Evolutionary conservation across 164 flowering plant genomes (phyloP).

Genomic region (Piper longum): DNA sequence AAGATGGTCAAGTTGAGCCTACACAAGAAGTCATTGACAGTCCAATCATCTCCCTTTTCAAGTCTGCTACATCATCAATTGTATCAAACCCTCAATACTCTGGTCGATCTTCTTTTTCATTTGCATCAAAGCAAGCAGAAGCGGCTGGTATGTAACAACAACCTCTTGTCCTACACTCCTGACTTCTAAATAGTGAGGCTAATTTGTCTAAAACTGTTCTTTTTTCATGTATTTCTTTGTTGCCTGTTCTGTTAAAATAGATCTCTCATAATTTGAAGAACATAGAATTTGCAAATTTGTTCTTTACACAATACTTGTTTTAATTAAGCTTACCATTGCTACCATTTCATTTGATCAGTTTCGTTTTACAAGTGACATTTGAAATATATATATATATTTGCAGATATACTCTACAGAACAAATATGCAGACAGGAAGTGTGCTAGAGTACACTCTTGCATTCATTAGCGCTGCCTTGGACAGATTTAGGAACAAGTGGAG

Average conservation of each 20-base stretch:
- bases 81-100: slow-evolving; percentile 42
- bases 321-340: too few species aligned
- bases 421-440: slow-evolving; percentile 86
- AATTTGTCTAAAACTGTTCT: neutral
- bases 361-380: neutral
- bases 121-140: slow-evolving; percentile 92
- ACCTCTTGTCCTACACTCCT: neutral
- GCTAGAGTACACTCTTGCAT: slow-evolving; percentile 93
- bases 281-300: too few species aligned
- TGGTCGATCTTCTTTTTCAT: slow-evolving; percentile 50
- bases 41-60: slow-evolving; percentile 73
- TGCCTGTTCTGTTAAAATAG: neutral
- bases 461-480: slow-evolving; percentile 90
- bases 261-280: too few species aligned
- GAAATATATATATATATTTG: slow-evolving; percentile 1
- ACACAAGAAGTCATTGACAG: slow-evolving; percentile 65
- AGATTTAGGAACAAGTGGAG: slow-evolving; percentile 86
- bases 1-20: slow-evolving; percentile 63
- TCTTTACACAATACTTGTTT: too few species aligned
- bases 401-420: slow-evolving; percentile 87
- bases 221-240: neutral
- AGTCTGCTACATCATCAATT: slow-evolving; percentile 56
- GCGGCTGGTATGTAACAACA: slow-evolving; percentile 63
- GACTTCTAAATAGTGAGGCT: neutral
- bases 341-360: too few species aligned